Percentiles rank a stretch among this genome's conserved stretches.
These are phyloP conservation scores for Nakazawaea sp. DNA, from an alignment of 805 yeast species.

Conservation along the genomic window DNA sequence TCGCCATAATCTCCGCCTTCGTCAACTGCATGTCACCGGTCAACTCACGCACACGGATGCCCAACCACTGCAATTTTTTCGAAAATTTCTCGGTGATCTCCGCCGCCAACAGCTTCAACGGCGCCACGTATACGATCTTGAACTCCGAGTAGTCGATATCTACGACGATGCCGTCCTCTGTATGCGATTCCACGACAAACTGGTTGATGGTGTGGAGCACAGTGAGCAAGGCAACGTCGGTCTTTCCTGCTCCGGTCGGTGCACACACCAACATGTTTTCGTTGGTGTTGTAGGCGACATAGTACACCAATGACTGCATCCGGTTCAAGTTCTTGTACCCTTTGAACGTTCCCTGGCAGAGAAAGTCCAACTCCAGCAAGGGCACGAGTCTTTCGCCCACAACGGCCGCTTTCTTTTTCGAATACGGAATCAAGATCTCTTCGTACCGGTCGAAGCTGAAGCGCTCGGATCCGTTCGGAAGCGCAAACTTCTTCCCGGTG, in stretches of 20 bases:
- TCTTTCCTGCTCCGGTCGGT: conserved; percentile 97
- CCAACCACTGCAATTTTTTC: conserved; percentile 73
- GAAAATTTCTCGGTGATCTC: conserved; percentile 91
- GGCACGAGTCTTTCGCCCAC: conserved; percentile 44
- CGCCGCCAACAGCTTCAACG: conserved; percentile 90
- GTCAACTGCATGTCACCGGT: conserved; percentile 96
- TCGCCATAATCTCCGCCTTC: conserved; percentile 66
- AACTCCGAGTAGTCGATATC: conserved; percentile 78
- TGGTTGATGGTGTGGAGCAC: conserved; percentile 76
- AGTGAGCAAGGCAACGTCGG: conserved; percentile 83
- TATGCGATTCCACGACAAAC: conserved; percentile 45
- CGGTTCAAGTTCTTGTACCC: conserved; percentile 73
- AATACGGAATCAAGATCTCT: conserved; percentile 77
- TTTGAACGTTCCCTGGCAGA: conserved; percentile 80
- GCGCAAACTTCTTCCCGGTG: conserved; percentile 70
- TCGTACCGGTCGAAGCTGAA: conserved; percentile 58
- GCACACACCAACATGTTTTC: conserved; percentile 97
- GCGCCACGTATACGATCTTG: conserved; percentile 90
- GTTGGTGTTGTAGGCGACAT: conserved; percentile 87
- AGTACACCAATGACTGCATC: conserved; percentile 86
- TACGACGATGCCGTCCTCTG: conserved; percentile 41
- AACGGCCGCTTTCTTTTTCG: conserved; percentile 38
- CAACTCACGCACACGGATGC: conserved; percentile 77
- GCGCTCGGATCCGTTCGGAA: conserved; percentile 79
- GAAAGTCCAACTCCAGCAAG: conserved; percentile 58